Evolutionary conservation across 129 eudicot species (phyloP).

Genomic region (Pittosporum tobira): DNA sequence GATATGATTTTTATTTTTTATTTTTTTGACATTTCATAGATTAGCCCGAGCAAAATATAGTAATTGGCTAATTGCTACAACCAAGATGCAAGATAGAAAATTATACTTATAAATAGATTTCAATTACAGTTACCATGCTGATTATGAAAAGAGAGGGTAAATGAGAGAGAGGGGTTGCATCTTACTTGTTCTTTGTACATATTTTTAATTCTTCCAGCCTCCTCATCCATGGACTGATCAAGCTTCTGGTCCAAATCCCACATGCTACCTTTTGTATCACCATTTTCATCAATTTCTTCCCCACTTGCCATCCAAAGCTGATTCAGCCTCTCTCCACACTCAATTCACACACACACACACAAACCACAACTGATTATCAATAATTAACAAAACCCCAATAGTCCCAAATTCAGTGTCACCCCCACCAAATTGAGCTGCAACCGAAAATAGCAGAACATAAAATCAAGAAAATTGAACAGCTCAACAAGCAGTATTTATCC

Average conservation of each 20-base stretch:
- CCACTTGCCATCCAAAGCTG: slow-evolving; percentile 25
- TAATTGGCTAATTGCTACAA: neutral
- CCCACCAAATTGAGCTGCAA: neutral
- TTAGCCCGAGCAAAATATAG: neutral
- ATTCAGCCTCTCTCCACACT: slow-evolving; percentile 5
- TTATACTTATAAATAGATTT: neutral
- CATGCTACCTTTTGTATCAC: slow-evolving; percentile 69
- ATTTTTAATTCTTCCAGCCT: slow-evolving; percentile 74
- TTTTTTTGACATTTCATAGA: too few relatives aligned
- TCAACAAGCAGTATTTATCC: neutral
- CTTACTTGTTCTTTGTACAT: slow-evolving; percentile 81
- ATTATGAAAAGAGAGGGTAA: too few relatives aligned
- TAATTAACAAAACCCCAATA: neutral
- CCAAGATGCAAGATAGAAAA: neutral
- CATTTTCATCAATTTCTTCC: slow-evolving; percentile 39
- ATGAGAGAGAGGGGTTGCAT: neutral
- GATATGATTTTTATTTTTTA: too few relatives aligned
- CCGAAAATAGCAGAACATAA: neutral
- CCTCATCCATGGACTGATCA: slow-evolving; percentile 99
- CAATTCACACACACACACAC: slow-evolving; percentile 9
- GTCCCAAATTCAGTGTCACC: slow-evolving; percentile 5
- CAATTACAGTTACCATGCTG: neutral
- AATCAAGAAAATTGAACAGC: neutral
- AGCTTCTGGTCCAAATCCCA: slow-evolving; percentile 92
- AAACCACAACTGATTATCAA: neutral